These are phyloP conservation scores for Phytophthora podocarpi DNA, from an alignment of 352 stramenopile genomes.

Conservation along the genomic window DNA sequence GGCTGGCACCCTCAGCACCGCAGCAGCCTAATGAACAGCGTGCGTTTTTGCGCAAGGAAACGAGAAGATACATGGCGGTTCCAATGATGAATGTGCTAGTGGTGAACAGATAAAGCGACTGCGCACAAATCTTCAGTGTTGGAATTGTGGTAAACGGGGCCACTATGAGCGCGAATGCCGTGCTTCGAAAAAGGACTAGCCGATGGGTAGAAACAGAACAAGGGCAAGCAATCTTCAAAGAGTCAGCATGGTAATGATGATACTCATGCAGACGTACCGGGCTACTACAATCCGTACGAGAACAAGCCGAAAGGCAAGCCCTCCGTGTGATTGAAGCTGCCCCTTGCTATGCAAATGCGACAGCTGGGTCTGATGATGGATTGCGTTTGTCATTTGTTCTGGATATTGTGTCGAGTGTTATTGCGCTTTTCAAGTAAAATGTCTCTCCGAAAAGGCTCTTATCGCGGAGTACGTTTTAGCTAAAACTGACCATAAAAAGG, in stretches of 20 bases:
- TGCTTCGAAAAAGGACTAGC: background rate
- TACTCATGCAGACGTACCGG: background rate
- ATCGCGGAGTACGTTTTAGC: too few species aligned
- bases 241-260: background rate
- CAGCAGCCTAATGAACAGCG: too few species aligned
- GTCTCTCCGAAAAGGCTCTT: too few species aligned
- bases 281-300: conserved; percentile 1
- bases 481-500: too few species aligned
- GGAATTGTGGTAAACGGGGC: conserved; percentile 9
- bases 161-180: conserved; percentile 4
- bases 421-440: too few species aligned
- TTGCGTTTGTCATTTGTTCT: conserved; percentile 5
- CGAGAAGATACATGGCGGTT: too few species aligned
- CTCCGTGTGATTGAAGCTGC: background rate
- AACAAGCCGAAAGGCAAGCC: background rate
- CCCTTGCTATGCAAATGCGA: background rate
- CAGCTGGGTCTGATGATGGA: background rate
- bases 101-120: background rate
- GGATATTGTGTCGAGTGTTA: conserved; percentile 7
- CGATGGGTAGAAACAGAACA: background rate
- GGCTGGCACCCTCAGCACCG: too few species aligned
- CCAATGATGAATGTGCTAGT: too few species aligned
- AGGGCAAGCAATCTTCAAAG: background rate
- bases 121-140: background rate
- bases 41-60: too few species aligned